phyloP scores from a whole-genome alignment of 345 rosid genomes.

The Carallia brachiata region DNA sequence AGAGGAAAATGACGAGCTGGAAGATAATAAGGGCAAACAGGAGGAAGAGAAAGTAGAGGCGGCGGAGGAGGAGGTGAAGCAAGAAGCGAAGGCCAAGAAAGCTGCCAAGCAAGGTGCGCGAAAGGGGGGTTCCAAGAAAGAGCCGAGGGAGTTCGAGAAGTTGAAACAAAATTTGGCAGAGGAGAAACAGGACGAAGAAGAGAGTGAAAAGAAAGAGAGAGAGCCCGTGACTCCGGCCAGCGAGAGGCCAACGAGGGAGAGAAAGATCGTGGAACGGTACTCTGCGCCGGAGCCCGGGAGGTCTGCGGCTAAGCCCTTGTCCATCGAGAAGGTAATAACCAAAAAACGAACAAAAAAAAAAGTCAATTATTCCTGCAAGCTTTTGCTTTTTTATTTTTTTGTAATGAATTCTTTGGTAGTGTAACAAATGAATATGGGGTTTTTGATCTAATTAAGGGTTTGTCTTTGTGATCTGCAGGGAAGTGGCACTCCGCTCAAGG shows the following conservation, averaged over 20 bases:
- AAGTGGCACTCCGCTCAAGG: conserved; percentile 76
- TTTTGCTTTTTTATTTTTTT: not conserved
- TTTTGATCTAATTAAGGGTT: not conserved
- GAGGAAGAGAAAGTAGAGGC: conserved; percentile 2
- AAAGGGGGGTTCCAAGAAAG: conserved; percentile 32
- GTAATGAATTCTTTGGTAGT: not conserved
- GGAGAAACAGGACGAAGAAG: not conserved
- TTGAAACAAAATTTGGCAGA: no score
- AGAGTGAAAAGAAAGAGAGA: conserved; percentile 20
- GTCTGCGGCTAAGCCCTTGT: conserved; percentile 52
- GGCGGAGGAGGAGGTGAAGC: conserved; percentile 13
- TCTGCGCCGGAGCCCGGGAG: conserved; percentile 58
- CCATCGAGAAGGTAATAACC: conserved; percentile 61
- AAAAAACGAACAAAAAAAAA: not conserved
- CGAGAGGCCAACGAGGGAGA: conserved; percentile 85
- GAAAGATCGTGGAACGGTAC: conserved; percentile 89
- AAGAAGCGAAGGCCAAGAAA: conserved; percentile 15
- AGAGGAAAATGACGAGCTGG: conserved; percentile 7
- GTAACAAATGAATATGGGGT: not conserved
- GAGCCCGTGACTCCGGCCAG: conserved; percentile 54
- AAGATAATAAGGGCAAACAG: not conserved
- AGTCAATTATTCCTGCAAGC: not conserved
- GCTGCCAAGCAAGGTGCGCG: conserved; percentile 20
- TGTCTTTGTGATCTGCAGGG: conserved; percentile 47
- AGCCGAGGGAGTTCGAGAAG: not conserved